Conservation (phyloP, 1,284 basidiomycete species). For the Ustilago cynodontis region DNA sequence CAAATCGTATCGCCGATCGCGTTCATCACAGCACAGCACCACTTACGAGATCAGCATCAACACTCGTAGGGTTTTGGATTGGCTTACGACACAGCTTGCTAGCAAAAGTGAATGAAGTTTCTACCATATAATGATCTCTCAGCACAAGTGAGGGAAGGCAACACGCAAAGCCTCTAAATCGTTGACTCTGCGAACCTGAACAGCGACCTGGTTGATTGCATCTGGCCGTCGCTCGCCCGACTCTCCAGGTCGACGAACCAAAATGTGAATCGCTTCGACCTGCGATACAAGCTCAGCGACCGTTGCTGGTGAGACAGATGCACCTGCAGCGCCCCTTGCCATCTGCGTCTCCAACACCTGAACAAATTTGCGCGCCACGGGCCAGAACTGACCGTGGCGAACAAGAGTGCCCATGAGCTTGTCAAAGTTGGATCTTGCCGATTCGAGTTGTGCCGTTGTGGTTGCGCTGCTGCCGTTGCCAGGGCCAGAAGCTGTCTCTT, state of each 20-base stretch:
- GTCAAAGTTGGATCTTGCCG: constrained; percentile 14
- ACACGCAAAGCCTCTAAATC: constrained; percentile 29
- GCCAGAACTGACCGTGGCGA: constrained; percentile 37
- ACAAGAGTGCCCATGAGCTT: constrained; percentile 23
- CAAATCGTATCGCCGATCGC: not conserved
- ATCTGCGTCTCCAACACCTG: constrained; percentile 25
- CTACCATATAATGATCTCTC: not conserved
- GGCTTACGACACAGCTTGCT: not conserved
- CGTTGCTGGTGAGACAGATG: constrained; percentile 5
- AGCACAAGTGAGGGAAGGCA: constrained; percentile 35
- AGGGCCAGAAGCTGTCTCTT: constrained; percentile 5
- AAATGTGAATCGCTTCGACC: constrained; percentile 40
- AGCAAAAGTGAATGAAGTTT: not conserved
- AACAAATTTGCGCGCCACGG: constrained; percentile 21
- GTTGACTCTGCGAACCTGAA: constrained; percentile 24
- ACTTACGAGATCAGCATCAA: not conserved
- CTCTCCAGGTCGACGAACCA: constrained; percentile 33
- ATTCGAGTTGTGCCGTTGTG: constrained; percentile 11
- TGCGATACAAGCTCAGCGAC: constrained; percentile 25
- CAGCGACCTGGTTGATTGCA: not conserved
- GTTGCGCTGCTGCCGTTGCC: not conserved
- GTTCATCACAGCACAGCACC: not conserved
- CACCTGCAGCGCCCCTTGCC: not conserved
- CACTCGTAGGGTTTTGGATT: not conserved
- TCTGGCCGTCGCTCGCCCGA: not conserved